phyloP scores from a whole-genome alignment of 768 basidiomycete species.

The Ramaria sp. region DNA sequence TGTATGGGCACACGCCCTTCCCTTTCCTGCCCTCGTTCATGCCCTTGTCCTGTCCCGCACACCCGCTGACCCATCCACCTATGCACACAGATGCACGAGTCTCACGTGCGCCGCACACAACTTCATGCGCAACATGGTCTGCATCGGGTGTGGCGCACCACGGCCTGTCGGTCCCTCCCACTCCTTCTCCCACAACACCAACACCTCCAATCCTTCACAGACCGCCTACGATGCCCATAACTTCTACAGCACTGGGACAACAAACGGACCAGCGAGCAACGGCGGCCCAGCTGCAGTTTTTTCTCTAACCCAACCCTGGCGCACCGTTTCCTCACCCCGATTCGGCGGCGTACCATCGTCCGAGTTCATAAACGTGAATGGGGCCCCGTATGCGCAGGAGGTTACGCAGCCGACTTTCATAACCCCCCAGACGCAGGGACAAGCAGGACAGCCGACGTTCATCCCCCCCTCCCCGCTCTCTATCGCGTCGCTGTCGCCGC shows the following conservation, averaged over 20 bases:
- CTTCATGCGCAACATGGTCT: slow-evolving; percentile 72
- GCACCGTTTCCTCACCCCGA: slow-evolving; percentile 9
- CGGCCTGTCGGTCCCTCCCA: background rate
- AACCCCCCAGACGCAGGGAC: background rate
- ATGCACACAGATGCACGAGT: slow-evolving; percentile 53
- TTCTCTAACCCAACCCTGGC: slow-evolving; percentile 15
- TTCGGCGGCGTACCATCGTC: background rate
- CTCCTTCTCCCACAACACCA: background rate
- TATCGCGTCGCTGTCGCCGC: too few species aligned
- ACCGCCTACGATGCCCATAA: slow-evolving; percentile 5
- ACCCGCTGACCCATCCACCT: too few species aligned
- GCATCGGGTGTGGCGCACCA: slow-evolving; percentile 68
- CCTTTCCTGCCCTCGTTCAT: slow-evolving; percentile 10
- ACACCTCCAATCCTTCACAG: background rate
- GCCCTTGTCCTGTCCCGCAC: slow-evolving; percentile 1
- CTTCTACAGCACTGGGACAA: too few species aligned
- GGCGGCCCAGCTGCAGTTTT: slow-evolving; percentile 11
- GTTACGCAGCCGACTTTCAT: background rate
- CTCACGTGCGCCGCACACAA: slow-evolving; percentile 72
- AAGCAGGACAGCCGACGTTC: background rate
- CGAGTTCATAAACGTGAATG: background rate
- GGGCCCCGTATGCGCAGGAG: too few species aligned
- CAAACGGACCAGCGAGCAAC: too few species aligned
- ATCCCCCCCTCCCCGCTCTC: slow-evolving; percentile 10
- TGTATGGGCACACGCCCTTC: background rate